Conservation (phyloP, 495 filamentous ascomycete genomes). For the Lophiotrema nucula region DNA sequence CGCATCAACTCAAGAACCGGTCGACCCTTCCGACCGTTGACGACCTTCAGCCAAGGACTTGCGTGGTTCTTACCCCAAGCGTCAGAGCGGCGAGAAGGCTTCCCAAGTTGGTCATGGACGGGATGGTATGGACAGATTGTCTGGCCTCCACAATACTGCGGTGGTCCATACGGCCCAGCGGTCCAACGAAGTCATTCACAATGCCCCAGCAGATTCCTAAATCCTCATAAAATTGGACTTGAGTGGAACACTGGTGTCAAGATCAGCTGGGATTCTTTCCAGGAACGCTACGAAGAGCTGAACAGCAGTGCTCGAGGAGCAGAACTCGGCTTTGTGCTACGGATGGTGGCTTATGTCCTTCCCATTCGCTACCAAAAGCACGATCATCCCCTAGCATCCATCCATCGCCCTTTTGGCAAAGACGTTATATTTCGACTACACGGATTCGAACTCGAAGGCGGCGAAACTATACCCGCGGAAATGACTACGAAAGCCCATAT, state of each 20-base stretch:
- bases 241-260: background rate
- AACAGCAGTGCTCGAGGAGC: background rate
- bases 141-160: background rate
- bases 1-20: background rate
- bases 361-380: background rate
- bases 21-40: background rate
- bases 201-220: background rate
- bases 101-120: conserved; percentile 10
- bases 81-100: background rate
- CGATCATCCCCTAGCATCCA: background rate
- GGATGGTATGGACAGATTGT: background rate
- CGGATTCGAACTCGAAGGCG: background rate
- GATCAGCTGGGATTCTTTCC: background rate
- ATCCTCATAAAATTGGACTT: background rate
- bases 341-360: background rate
- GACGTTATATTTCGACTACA: background rate
- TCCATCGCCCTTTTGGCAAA: background rate
- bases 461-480: background rate
- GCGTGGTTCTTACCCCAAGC: background rate
- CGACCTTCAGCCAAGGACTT: background rate
- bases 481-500: background rate
- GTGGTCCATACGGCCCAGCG: background rate
- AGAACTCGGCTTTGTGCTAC: background rate
- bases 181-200: background rate
- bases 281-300: background rate